Evolutionary conservation across 2,329 filamentous ascomycete species (phyloP).

Genomic region (Fusarium mundagurra): DNA sequence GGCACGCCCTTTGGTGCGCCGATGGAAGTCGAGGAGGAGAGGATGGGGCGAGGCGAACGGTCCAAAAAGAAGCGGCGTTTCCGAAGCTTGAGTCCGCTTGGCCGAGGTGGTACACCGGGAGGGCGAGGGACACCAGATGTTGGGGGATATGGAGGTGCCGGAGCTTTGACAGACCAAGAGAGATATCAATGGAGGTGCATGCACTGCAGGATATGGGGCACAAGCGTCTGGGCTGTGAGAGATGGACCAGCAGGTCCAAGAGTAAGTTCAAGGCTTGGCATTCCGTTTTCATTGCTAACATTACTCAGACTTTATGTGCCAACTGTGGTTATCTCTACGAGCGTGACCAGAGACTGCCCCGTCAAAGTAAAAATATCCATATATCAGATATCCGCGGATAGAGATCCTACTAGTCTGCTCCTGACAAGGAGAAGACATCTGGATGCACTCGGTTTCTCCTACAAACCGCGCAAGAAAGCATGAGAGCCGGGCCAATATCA

Average conservation of each 20-base stretch:
- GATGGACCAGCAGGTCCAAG: constrained; percentile 88
- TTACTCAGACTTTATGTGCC: constrained; percentile 80
- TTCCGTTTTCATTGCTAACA: constrained; percentile 15
- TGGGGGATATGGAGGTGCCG: constrained; percentile 76
- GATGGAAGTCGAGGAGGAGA: constrained; percentile 73
- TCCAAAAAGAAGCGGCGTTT: constrained; percentile 96
- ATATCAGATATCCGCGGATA: constrained; percentile 48
- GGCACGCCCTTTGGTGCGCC: constrained; percentile 73
- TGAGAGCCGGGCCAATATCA: neutral
- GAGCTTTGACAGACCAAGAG: constrained; percentile 79
- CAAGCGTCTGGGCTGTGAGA: constrained; percentile 92
- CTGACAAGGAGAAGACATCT: constrained; percentile 27
- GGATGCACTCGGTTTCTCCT: neutral
- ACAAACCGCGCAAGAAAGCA: constrained; percentile 15
- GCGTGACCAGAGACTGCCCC: constrained; percentile 82
- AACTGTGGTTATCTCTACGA: constrained; percentile 93
- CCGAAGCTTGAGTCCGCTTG: constrained; percentile 84
- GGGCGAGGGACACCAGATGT: constrained; percentile 84
- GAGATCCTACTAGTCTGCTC: constrained; percentile 31
- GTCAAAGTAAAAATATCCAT: constrained; percentile 55
- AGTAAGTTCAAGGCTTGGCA: constrained; percentile 61
- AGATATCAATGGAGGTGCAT: constrained; percentile 85
- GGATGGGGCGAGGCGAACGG: constrained; percentile 90
- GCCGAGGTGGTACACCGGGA: constrained; percentile 69
- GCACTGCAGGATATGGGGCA: constrained; percentile 89